These are phyloP conservation scores for Akanthomyces dipterigenus DNA, from an alignment of 2,329 filamentous ascomycete genomes.

Conservation along the genomic window DNA sequence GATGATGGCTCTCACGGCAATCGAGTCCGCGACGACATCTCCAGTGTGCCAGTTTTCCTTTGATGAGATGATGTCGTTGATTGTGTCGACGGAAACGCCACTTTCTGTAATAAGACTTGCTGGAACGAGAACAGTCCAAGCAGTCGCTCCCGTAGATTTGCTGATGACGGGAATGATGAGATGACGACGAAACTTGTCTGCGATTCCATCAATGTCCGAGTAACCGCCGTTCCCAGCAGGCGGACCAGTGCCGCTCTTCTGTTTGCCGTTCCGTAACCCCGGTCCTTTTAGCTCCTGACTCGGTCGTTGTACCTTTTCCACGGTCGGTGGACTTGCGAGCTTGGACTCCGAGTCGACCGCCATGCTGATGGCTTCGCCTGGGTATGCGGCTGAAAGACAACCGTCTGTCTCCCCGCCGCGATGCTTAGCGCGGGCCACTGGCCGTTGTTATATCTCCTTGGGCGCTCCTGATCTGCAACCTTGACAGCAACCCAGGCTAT, in stretches of 20 bases:
- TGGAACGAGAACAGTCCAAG: slow-evolving; percentile 1
- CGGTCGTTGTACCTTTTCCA: neutral
- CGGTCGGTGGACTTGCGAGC: neutral
- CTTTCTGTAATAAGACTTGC: neutral
- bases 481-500: neutral
- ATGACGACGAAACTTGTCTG: slow-evolving; percentile 5
- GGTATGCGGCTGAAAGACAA: neutral
- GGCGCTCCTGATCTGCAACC: neutral
- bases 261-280: neutral
- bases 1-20: neutral
- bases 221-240: neutral
- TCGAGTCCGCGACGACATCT: neutral
- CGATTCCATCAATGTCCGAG: neutral
- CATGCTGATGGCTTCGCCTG: slow-evolving; percentile 3
- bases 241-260: neutral
- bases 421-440: neutral
- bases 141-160: neutral
- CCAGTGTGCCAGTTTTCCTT: neutral
- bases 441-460: slow-evolving; percentile 3
- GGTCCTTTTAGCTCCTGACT: neutral
- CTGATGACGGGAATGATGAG: neutral
- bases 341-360: neutral
- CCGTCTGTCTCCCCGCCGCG: neutral
- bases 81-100: neutral
- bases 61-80: neutral